A percentile compares a stretch with the other conserved stretches of the same genome.
These are phyloP conservation scores for Protomyces arabidopsidicola DNA, from an alignment of 1,139 yeast genomes.

Conservation along the genomic window DNA sequence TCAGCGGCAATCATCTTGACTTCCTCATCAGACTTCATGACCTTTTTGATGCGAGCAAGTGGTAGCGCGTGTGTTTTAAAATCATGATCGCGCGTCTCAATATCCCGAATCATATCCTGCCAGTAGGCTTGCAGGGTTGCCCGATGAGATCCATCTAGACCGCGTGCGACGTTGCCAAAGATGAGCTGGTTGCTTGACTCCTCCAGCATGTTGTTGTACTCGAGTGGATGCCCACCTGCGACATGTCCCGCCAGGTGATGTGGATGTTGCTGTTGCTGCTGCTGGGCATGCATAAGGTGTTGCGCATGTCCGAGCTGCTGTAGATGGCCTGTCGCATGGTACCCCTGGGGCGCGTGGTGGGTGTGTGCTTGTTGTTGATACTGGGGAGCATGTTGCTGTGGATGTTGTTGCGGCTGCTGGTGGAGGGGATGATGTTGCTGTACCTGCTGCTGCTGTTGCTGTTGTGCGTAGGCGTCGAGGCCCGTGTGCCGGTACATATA, in stretches of 20 bases:
- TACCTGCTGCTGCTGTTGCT: neutral
- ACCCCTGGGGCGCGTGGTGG: neutral
- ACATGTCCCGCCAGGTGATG: neutral
- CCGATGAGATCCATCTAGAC: constrained; percentile 73
- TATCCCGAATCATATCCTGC: constrained; percentile 90
- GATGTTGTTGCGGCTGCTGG: neutral
- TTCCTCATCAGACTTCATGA: constrained; percentile 97
- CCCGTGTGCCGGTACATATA: neutral
- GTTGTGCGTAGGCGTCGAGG: neutral
- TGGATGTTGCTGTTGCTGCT: neutral
- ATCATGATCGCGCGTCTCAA: constrained; percentile 85
- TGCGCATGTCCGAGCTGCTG: neutral
- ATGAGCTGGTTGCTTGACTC: neutral
- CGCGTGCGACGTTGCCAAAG: constrained; percentile 90
- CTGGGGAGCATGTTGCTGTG: neutral
- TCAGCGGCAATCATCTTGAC: constrained; percentile 97
- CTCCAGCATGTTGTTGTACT: neutral
- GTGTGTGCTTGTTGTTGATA: neutral
- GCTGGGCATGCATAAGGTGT: neutral
- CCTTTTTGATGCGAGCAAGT: constrained; percentile 82
- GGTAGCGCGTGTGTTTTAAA: constrained; percentile 93
- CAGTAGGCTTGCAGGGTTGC: constrained; percentile 92
- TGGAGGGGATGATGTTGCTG: neutral
- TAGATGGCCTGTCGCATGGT: neutral
- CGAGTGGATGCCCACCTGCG: neutral